Evolutionary conservation across 768 basidiomycete genomes (phyloP).

Genomic region (Podaxis mareebaensis): DNA sequence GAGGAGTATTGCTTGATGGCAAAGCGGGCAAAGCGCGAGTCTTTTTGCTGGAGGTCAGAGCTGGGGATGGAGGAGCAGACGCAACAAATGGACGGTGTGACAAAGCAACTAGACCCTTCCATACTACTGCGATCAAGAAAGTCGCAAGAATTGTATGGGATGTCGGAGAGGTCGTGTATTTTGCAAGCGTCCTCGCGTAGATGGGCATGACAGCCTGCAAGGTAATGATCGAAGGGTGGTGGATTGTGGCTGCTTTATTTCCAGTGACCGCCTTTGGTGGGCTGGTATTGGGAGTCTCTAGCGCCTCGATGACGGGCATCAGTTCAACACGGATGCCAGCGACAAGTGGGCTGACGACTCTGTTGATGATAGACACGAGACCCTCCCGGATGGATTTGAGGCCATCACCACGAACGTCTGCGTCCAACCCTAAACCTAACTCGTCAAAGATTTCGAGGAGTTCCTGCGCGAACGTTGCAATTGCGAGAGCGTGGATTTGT

Average conservation of each 20-base stretch:
- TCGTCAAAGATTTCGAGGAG: constrained; percentile 71
- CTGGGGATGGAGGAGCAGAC: constrained; percentile 40
- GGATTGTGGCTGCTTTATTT: constrained; percentile 30
- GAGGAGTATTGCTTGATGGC: constrained; percentile 44
- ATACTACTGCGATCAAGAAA: constrained; percentile 71
- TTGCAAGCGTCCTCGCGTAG: constrained; percentile 56
- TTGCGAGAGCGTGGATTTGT: constrained; percentile 70
- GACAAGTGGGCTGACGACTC: constrained; percentile 67
- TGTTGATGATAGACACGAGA: constrained; percentile 64
- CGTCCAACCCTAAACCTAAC: constrained; percentile 59
- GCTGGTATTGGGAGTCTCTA: constrained; percentile 48
- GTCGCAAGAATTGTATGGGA: constrained; percentile 67
- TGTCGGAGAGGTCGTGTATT: constrained; percentile 52
- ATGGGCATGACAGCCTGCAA: constrained; percentile 63
- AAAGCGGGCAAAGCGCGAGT: constrained; percentile 40
- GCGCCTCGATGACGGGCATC: constrained; percentile 57
- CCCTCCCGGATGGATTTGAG: constrained; percentile 70
- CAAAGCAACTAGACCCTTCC: constrained; percentile 73
- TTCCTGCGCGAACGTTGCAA: constrained; percentile 73
- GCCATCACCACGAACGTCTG: constrained; percentile 65
- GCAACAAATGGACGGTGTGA: constrained; percentile 54
- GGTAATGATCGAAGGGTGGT: constrained; percentile 62
- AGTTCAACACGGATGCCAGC: constrained; percentile 61
- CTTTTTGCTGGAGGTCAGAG: constrained; percentile 24
- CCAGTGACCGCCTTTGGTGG: constrained; percentile 31